phyloP scores from a whole-genome alignment of 805 yeast species.

The Nakazawaea pomicola region DNA sequence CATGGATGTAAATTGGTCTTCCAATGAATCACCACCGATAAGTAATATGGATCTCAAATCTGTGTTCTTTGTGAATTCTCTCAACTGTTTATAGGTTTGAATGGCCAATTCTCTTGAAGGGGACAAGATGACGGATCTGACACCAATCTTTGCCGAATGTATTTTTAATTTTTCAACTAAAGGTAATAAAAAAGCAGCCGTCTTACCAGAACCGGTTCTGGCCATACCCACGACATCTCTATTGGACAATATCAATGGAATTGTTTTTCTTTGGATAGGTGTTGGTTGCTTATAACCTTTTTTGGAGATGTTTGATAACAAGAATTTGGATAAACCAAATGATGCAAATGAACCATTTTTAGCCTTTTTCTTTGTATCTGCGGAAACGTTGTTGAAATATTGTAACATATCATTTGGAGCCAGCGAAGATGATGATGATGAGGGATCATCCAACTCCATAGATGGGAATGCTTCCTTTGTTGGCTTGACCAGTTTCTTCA shows the following conservation, averaged over 20 bases:
- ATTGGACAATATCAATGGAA: conserved; percentile 81
- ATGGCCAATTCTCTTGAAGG: conserved; percentile 96
- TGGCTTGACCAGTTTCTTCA: conserved; percentile 15
- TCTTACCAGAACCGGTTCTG: conserved; percentile 97
- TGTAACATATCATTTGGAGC: conserved; percentile 25
- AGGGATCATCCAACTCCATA: conserved; percentile 42
- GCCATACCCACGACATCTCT: conserved; percentile 99
- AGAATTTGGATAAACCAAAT: conserved; percentile 75
- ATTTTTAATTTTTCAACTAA: conserved; percentile 77
- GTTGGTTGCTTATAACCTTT: conserved; percentile 96
- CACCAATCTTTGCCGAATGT: conserved; percentile 85
- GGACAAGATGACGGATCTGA: conserved; percentile 81
- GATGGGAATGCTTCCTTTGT: conserved; percentile 27
- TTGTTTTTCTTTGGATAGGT: conserved; percentile 94
- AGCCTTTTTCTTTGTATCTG: conserved; percentile 47
- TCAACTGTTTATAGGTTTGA: conserved; percentile 85
- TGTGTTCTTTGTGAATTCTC: conserved; percentile 81
- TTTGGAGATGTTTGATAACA: conserved; percentile 63
- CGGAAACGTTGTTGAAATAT: conserved; percentile 31
- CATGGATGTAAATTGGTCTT: conserved; percentile 91
- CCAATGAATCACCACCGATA: conserved; percentile 98
- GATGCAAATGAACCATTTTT: conserved; percentile 84
- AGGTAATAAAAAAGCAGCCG: conserved; percentile 94
- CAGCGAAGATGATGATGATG: conserved; percentile 26
- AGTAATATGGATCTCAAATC: conserved; percentile 75